Evolutionary conservation across 768 basidiomycete genomes (phyloP).

Genomic region (Cystobasidium tubakii): DNA sequence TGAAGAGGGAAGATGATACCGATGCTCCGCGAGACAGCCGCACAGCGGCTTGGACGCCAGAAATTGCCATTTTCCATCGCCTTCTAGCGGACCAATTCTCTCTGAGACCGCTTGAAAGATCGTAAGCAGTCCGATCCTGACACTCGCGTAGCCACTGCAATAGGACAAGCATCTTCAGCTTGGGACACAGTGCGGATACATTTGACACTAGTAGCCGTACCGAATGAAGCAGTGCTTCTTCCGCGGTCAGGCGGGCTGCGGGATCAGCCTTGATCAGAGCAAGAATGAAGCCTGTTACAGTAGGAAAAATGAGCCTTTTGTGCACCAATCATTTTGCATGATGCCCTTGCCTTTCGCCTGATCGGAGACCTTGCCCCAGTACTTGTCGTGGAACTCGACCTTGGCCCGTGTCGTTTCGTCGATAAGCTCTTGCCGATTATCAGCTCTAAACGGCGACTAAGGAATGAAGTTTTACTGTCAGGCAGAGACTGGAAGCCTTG

Average conservation of each 20-base stretch:
- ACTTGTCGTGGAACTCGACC: slow-evolving; percentile 79
- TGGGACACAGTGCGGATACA: background rate
- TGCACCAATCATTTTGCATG: too few species aligned
- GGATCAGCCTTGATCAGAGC: slow-evolving; percentile 68
- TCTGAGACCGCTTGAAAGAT: slow-evolving; percentile 36
- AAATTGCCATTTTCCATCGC: slow-evolving; percentile 34
- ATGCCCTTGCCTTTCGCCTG: slow-evolving; percentile 41
- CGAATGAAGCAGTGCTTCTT: slow-evolving; percentile 60
- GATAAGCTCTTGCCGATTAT: slow-evolving; percentile 67
- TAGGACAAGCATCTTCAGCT: background rate
- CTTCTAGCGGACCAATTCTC: slow-evolving; percentile 36
- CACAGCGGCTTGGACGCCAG: slow-evolving; percentile 30
- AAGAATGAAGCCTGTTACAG: slow-evolving; percentile 61
- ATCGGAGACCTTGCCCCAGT: slow-evolving; percentile 82
- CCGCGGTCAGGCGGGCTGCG: slow-evolving; percentile 63
- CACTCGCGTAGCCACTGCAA: slow-evolving; percentile 32
- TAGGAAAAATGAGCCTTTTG: too few species aligned
- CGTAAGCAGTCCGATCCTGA: slow-evolving; percentile 14
- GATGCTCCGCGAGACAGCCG: background rate
- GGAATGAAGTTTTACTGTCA: background rate
- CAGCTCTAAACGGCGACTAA: slow-evolving; percentile 69
- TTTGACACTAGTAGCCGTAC: slow-evolving; percentile 3
- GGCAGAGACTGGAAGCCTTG: background rate
- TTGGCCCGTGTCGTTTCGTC: slow-evolving; percentile 78
- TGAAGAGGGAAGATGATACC: background rate